Evolutionary conservation across 768 basidiomycete genomes (phyloP), one percentile per base, ranked within the genome.

Genomic region (Mycena latifolia): DNA sequence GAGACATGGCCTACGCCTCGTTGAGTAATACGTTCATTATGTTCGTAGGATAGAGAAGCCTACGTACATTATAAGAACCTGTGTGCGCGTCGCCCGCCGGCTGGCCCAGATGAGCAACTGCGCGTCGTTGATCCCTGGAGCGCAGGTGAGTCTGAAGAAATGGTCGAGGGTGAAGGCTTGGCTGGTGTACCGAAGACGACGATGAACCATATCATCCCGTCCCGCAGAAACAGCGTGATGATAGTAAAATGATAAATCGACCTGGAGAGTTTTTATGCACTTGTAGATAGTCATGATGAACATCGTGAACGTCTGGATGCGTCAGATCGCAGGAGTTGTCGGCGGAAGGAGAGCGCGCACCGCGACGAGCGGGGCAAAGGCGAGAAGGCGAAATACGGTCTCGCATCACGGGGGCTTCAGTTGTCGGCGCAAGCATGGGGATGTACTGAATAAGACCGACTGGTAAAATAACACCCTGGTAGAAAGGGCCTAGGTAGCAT

Each of bases 401-500:
- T 33, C 41, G 35, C 54, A 56, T 57, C 2, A 51, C 55, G n/a
- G 62, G 27, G 9, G 27, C 55, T 63, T 20, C 3, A 25, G 22
- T 10, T 25, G 45, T 45, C 10, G 17, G 15, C 10, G 14, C 33
- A 6, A 14, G n/a, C 31, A n/a, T 28, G 12, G 3, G 25, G 17
- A 27, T 20, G 24, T 11, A 17, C 4, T 35, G 37, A 18, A 39
- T 14, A 28, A 5, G 22, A 24, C 24, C 5, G 5, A 63, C 62
- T 41, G n/a, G 55, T 55, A 18, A 63, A 63, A n/a, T 63, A 63
- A 18, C 62, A 63, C 9, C 62, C 62, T 2, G 54, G 62, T 22
- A 63, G 62, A 22, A 31, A 0, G 20, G 46, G 62, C 27, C 62
- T 63, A 18, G 18, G 10, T 3, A 1, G 37, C 20, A 11, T 14